Evolutionary conservation across 257 asterid species (phyloP).

Genomic region (Hygrophila difformis): DNA sequence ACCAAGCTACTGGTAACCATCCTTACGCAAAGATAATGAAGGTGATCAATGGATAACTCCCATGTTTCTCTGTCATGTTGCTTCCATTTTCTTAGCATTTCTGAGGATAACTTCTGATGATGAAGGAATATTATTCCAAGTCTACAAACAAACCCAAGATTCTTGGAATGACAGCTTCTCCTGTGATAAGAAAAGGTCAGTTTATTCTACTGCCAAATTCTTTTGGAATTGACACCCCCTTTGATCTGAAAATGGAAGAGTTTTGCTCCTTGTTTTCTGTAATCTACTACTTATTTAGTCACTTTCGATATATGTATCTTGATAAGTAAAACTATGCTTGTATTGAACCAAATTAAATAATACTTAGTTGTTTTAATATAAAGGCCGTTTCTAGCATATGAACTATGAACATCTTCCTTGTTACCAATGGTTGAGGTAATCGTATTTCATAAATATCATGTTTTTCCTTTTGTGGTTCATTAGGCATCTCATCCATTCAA

Average conservation of each 20-base stretch:
- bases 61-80: not conserved
- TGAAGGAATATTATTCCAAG: conserved; percentile 69
- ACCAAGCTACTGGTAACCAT: conserved; percentile 75
- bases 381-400: too few species aligned
- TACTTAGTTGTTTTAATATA: too few species aligned
- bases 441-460: too few species aligned
- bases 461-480: too few species aligned
- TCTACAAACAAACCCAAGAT: conserved; percentile 44
- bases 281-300: not conserved
- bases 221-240: not conserved
- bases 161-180: conserved; percentile 80
- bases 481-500: conserved; percentile 40
- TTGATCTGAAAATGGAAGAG: not conserved
- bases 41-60: conserved; percentile 28
- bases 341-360: too few species aligned
- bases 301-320: too few species aligned
- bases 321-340: not conserved
- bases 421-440: too few species aligned
- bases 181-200: conserved; percentile 51
- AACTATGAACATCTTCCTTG: too few species aligned
- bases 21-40: conserved; percentile 75
- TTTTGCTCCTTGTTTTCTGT: not conserved
- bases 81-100: not conserved
- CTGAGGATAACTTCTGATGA: conserved; percentile 13
- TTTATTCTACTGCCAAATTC: not conserved